These are phyloP conservation scores for Xylariaceae sp. DNA, from an alignment of 2,329 filamentous ascomycete genomes.

Conservation along the genomic window DNA sequence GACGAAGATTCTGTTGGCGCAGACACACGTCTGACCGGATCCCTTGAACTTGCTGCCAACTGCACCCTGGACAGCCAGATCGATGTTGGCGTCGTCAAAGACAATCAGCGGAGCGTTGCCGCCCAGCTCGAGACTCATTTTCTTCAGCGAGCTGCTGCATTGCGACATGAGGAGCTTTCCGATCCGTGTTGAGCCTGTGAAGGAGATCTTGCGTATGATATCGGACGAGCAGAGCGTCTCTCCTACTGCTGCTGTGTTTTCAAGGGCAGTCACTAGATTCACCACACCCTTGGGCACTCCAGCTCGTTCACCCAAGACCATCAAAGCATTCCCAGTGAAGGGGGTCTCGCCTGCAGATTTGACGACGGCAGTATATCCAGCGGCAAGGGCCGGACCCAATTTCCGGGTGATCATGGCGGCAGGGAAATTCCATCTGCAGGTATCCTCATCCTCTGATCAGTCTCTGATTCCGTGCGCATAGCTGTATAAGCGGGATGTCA, in stretches of 20 bases:
- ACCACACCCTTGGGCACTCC: constrained; percentile 55
- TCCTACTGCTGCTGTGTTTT: too few relatives aligned
- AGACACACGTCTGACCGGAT: constrained; percentile 71
- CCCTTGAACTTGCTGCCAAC: constrained; percentile 67
- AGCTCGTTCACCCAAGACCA: constrained; percentile 27
- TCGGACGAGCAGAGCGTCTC: too few relatives aligned
- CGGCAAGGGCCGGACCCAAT: constrained; percentile 41
- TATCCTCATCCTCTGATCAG: too few relatives aligned
- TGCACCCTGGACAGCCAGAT: constrained; percentile 55
- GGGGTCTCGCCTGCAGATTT: constrained; percentile 34
- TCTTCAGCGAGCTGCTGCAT: constrained; percentile 62
- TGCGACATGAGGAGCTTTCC: constrained; percentile 62
- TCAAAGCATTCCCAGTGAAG: constrained; percentile 27
- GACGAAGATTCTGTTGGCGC: constrained; percentile 58
- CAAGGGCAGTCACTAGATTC: constrained; percentile 54
- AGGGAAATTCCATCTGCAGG: constrained; percentile 54
- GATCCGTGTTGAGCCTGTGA: constrained; percentile 57
- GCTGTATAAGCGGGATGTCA: too few relatives aligned
- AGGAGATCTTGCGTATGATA: constrained; percentile 72
- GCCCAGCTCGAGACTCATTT: constrained; percentile 63
- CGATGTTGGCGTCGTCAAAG: constrained; percentile 69
- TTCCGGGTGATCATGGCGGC: constrained; percentile 47
- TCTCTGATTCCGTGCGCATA: too few relatives aligned
- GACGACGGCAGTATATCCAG: constrained; percentile 33
- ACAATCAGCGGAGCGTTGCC: constrained; percentile 76